Conservation (phyloP, 257 asterid genomes). For the Rehmannia glutinosa region DNA sequence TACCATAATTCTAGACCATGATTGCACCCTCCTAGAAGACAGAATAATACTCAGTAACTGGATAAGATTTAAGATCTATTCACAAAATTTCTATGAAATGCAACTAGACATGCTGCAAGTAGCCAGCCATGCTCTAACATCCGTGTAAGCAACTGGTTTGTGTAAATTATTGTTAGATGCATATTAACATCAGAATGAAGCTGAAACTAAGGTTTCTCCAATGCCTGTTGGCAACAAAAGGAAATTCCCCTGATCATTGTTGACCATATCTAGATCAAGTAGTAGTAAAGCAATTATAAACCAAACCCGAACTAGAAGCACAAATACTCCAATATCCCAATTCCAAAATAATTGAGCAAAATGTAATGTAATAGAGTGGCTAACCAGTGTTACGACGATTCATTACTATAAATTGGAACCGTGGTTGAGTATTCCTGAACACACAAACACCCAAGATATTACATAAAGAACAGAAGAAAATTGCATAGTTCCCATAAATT, state of each 20-base stretch:
- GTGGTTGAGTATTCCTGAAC: constrained; percentile 67
- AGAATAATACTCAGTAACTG: no score
- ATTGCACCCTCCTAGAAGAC: no score
- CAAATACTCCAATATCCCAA: neutral
- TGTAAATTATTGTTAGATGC: neutral
- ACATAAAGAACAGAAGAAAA: no score
- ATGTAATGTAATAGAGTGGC: constrained; percentile 12
- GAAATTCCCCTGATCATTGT: neutral
- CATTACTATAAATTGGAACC: constrained; percentile 90
- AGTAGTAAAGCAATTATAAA: neutral
- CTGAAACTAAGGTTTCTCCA: neutral
- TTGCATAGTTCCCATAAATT: neutral
- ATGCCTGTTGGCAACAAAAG: neutral
- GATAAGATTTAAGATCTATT: no score
- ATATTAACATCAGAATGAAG: neutral
- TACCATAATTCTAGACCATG: no score
- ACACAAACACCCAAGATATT: constrained; percentile 11
- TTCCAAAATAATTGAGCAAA: constrained; percentile 1
- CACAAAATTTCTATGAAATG: no score
- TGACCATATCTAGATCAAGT: neutral
- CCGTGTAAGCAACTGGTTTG: neutral
- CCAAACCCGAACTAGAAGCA: neutral
- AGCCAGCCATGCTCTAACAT: no score
- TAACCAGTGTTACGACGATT: constrained; percentile 73
- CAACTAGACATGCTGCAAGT: no score